Conservation (phyloP, 2,329 filamentous ascomycete genomes). For the Thielaviopsis populi region DNA sequence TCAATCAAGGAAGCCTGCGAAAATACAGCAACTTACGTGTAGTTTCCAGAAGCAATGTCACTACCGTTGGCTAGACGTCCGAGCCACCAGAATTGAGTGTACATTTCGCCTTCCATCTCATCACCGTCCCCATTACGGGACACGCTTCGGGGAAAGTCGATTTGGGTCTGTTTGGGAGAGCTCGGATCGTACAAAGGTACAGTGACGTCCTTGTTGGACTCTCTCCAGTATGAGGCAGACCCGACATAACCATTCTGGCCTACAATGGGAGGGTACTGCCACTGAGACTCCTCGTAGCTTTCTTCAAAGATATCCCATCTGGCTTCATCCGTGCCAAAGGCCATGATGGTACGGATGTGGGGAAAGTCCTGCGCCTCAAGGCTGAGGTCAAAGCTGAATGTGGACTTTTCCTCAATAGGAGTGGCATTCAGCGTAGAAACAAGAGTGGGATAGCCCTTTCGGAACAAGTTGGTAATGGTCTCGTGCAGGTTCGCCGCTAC, state of each 20-base stretch:
- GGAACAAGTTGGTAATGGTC: slow-evolving; percentile 9
- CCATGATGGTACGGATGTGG: slow-evolving; percentile 19
- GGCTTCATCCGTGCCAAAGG: slow-evolving; percentile 25
- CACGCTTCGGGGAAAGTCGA: slow-evolving; percentile 19
- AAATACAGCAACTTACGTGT: slow-evolving; percentile 12
- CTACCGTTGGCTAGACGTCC: slow-evolving; percentile 21
- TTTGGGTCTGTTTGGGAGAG: slow-evolving; percentile 20
- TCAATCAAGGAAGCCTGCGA: background rate
- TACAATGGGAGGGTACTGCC: slow-evolving; percentile 28
- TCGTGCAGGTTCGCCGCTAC: slow-evolving; percentile 11
- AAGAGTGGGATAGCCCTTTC: background rate
- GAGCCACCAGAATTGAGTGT: slow-evolving; percentile 21
- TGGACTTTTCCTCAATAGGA: slow-evolving; percentile 14
- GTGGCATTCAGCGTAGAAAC: background rate
- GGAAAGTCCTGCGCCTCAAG: slow-evolving; percentile 18
- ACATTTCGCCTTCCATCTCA: background rate
- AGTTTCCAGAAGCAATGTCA: slow-evolving; percentile 21
- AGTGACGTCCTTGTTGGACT: slow-evolving; percentile 16
- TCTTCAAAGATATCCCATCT: slow-evolving; percentile 29
- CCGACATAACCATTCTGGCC: slow-evolving; percentile 29
- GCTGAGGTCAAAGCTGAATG: slow-evolving; percentile 16
- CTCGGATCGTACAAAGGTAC: slow-evolving; percentile 18
- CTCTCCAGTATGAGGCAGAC: slow-evolving; percentile 22
- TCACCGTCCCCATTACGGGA: slow-evolving; percentile 17
- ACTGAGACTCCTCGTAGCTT: slow-evolving; percentile 26